A percentile compares a stretch with the other conserved stretches of the same genome.
Conservation (phyloP, 768 basidiomycete genomes). For the Cystobasidium onofrii region DNA sequence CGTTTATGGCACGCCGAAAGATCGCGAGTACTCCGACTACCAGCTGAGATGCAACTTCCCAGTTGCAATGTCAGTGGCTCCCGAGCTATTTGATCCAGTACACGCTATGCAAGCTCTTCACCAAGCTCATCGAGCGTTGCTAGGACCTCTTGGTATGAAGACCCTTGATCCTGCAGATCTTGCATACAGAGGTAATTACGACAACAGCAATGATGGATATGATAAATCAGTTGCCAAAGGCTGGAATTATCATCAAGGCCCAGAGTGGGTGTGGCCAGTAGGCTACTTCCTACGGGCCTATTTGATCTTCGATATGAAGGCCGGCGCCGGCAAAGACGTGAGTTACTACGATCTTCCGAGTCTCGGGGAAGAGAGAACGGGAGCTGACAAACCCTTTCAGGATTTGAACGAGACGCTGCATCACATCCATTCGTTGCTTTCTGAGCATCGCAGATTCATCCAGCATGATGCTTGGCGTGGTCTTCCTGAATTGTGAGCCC, state of each 20-base stretch:
- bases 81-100: constrained; percentile 75
- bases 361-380: too few species aligned
- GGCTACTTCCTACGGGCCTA: constrained; percentile 94
- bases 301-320: constrained; percentile 69
- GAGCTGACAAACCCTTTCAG: constrained; percentile 48
- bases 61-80: constrained; percentile 93
- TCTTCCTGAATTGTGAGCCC: constrained; percentile 60
- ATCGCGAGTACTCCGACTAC: constrained; percentile 93
- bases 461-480: constrained; percentile 81
- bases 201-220: constrained; percentile 84
- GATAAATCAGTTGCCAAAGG: constrained; percentile 83
- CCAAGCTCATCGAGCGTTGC: constrained; percentile 69
- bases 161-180: constrained; percentile 79
- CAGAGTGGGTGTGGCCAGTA: constrained; percentile 38
- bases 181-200: constrained; percentile 68
- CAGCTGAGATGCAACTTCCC: constrained; percentile 54
- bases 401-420: constrained; percentile 66
- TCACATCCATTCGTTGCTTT: constrained; percentile 64
- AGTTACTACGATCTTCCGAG: too few species aligned
- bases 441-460: constrained; percentile 65
- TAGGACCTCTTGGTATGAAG: constrained; percentile 91
- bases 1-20: constrained; percentile 77
- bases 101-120: constrained; percentile 72
- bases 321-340: constrained; percentile 65
- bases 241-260: constrained; percentile 66